Evolutionary conservation across 768 basidiomycete species (phyloP).

Genomic region (Leccinum longicurvipes): DNA sequence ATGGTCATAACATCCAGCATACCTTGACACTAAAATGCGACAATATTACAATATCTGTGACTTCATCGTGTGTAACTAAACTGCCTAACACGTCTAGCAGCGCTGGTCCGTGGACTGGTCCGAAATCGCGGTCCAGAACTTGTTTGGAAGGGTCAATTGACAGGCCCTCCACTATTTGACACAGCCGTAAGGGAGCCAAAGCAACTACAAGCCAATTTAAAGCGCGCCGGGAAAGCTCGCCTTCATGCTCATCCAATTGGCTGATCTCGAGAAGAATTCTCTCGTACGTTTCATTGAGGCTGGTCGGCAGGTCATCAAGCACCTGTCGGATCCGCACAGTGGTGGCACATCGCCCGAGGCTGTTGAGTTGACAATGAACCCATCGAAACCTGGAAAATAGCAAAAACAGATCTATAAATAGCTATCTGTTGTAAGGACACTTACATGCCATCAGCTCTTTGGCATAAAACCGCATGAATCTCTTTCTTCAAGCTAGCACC

Average conservation of each 20-base stretch:
- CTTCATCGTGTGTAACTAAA: neutral
- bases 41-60: neutral
- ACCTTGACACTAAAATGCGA: neutral
- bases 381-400: slow-evolving; percentile 11
- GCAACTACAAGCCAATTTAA: slow-evolving; percentile 14
- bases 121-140: neutral
- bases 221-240: neutral
- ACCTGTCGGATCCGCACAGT: neutral
- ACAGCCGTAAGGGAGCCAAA: slow-evolving; percentile 2
- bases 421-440: neutral
- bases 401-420: too few species aligned
- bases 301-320: neutral
- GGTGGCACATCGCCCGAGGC: neutral
- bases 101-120: neutral
- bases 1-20: too few species aligned
- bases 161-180: slow-evolving; percentile 7
- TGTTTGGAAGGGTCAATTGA: neutral
- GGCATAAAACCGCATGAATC: neutral
- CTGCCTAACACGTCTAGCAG: neutral
- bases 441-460: slow-evolving; percentile 12
- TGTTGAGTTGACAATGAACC: slow-evolving; percentile 13
- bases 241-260: neutral
- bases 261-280: neutral
- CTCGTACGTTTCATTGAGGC: slow-evolving; percentile 8
- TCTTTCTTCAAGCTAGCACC: neutral